Base-by-base conservation (phyloP, 1,284 basidiomycete genomes). In the Sanghuangporus sanghuang region DNA sequence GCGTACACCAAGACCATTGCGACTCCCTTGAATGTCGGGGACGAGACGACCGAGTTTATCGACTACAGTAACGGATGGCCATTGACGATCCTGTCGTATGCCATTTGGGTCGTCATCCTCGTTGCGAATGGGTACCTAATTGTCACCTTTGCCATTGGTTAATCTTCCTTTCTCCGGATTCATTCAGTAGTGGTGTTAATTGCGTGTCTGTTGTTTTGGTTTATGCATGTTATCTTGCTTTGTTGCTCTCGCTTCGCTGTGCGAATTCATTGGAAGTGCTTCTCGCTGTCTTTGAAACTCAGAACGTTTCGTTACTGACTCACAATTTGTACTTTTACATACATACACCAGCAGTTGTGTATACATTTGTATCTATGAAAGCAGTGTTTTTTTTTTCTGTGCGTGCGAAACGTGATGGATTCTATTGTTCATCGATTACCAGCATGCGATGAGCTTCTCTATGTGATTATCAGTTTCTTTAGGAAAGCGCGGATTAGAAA, bases 101-200 rank as follows among this genome's bases (percentile, higher is more conserved):
- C 77, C n/a, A 81, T 92, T 48, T 92, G 86, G 78, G 67, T 83
- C 8, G 68, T 92, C 3, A 77, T 93, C 16, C 74, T 89, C 16
- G 74, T 82, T n/a, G 92, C 92, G 46, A 93, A 94, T 70, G 74
- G 83, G 27, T 90, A 89, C 67, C 86, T 84, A 3, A 73, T 90
- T 54, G 76, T 83, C n/a, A 81, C 77, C 12, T 74, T 89, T 44
- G 78, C 73, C 59, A 67, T 79, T 67, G 75, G 32, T 8, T 59
- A 36, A 50, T 48, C 27, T 32, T 32, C 27, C 27, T 32, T 32
- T 32, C 27, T 32, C 27, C 27, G 16, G 16, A 46, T 46, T n/a
- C 16, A 7, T 7, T n/a, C 21, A n/a, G 2, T 6, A 7, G 44
- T 2, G 21, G 44, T 2, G 21, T 18, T 46, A 16, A 7, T n/a